A percentile compares a stretch with the other conserved stretches of the same genome.
phyloP scores from a whole-genome alignment of 371 early-diverging fungal species.

The Lichtheimia hyalospora region DNA sequence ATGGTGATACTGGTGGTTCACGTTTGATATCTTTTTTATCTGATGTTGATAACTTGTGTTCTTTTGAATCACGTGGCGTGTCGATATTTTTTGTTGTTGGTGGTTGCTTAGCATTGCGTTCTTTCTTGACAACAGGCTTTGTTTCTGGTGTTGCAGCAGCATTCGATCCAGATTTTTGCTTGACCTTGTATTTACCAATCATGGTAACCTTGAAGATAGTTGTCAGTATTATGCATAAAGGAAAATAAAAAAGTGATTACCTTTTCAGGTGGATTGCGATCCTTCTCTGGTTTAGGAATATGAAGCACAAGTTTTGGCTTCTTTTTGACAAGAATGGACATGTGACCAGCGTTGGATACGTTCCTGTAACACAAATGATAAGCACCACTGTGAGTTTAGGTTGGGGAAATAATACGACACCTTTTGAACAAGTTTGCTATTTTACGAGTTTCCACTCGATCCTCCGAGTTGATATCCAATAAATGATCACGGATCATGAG shows the following conservation, averaged over 20 bases:
- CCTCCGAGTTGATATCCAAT: constrained; percentile 1
- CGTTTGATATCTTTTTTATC: neutral
- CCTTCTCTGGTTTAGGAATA: neutral
- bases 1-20: neutral
- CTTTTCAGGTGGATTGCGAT: neutral
- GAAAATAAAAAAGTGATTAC: neutral
- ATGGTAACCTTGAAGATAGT: neutral
- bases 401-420: neutral
- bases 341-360: neutral
- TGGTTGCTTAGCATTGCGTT: neutral
- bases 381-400: neutral
- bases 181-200: neutral
- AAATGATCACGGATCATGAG: neutral
- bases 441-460: constrained; percentile 6
- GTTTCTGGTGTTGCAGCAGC: neutral
- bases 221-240: no score
- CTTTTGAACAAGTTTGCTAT: constrained; percentile 5
- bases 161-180: no score
- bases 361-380: constrained; percentile 1
- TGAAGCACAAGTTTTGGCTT: neutral
- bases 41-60: neutral
- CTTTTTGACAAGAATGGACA: neutral
- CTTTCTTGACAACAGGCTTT: neutral
- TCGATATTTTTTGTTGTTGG: no score
- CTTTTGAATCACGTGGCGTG: neutral